Evolutionary conservation across 78 protist genomes (phyloP), one percentile per base, ranked within the genome.

Genomic region (Chrysochromulina parva): DNA sequence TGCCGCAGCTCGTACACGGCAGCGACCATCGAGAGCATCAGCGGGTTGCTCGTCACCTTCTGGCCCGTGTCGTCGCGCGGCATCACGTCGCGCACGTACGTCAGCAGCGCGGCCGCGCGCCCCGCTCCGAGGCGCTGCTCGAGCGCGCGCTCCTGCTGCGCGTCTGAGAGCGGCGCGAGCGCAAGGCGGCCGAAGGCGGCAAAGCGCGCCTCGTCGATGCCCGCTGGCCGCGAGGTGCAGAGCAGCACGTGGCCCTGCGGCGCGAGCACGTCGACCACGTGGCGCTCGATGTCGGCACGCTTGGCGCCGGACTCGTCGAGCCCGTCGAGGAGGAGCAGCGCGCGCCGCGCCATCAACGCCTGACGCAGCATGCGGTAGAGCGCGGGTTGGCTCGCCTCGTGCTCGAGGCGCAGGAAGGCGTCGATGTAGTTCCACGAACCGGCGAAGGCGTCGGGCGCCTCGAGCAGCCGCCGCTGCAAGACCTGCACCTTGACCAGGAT

Each of bases 181-280:
- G 14, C 3, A 1, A 28, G 0, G 13, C 28, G 50, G 78, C 13
- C 0, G 0, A 28, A 69, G 13, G 28, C 28, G 50, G 14, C 24
- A 19, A 69, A 28, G 11, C 50, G 28, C 48, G 2, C 50, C 78
- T 22, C 50, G 14, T 0, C 50, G 10, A 69, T 0, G 4, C 50
- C 28, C 17, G 78, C 78, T 0, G 78, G 78, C 50, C 78, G 78
- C 0, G 50, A 22, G 17, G 50, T 24, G 24, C 50, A 28, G 17
- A 69, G 53, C 13, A 69, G 14, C 28, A 69, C 50, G 78, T 69
- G 78, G 28, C 78, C 78, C 78, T 69, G 78, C 50, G 78, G 78
- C 48, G 50, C 57, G 78, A 69, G 78, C 2, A 28, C 50, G 2
- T 28, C 50, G 78, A 1, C 13, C 11, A 69, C 50, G 57, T 69